Base-by-base conservation (phyloP, 2,329 filamentous ascomycete genomes). In the Helotiales sp. region DNA sequence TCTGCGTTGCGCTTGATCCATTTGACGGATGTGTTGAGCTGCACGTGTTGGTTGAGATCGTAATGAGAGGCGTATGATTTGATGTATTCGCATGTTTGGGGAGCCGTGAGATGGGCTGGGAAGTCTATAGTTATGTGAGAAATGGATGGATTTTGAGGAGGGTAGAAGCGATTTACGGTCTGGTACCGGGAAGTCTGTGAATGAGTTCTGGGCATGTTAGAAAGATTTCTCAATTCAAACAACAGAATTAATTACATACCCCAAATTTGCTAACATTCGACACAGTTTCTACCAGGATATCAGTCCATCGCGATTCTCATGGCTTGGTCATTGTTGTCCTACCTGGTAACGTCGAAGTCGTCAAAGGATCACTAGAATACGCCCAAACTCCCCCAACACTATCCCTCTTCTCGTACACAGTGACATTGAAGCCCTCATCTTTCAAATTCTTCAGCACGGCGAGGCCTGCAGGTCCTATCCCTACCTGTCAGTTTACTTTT, bases 321-420 rank as follows among this genome's bases (percentile, higher is more conserved):
- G n/a, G n/a, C n/a, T 57, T 15, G 4, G 6, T 22, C 8, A 43
- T 3, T 6, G 45, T 11, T 15, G 15, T 24, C 59, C 3, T 20
- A 62, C 45, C 22, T 50, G 47, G 26, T 28, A 63, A 30, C 6
- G 52, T 61, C 15, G 43, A 20, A 1, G 79, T 80, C 63, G 77
- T 75, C 1, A 68, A 67, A 11, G 75, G 71, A 58, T 82, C 78
- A 0, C 79, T 74, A 1, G 78, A 78, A 65, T 79, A 81, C 2
- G 79, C 78, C 82, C 81, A 83, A 2, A 83, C 73, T 0, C 81
- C 81, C n/a, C 81, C 81, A 17, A 82, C 79, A 47, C 77, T 75
- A 11, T 70, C 69, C n/a, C 80, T 73, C 22, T 78, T 75, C 72
- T 83, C 80, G 61, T 77, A 82, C 0, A 76, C 72, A 1, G 78